Evolutionary conservation across 768 basidiomycete species (phyloP).

Genomic region (Pleurotus djamor): DNA sequence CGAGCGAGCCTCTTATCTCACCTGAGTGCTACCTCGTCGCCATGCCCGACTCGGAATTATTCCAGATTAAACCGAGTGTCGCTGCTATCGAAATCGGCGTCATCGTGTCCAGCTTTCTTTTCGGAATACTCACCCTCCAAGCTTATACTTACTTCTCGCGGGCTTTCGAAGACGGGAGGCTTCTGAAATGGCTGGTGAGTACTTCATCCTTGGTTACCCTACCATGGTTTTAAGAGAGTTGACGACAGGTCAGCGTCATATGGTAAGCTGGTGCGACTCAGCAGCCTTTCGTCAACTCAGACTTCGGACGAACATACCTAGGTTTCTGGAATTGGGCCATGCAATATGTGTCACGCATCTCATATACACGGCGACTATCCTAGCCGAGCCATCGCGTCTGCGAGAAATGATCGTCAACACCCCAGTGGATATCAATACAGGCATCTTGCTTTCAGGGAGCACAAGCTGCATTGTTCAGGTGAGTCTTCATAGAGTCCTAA

Average conservation of each 20-base stretch:
- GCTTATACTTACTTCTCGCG: constrained; percentile 17
- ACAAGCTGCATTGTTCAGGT: background rate
- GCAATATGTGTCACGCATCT: constrained; percentile 21
- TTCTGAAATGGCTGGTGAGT: constrained; percentile 17
- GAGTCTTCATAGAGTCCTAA: background rate
- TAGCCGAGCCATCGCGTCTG: constrained; percentile 16
- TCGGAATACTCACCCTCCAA: constrained; percentile 22
- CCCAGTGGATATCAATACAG: background rate
- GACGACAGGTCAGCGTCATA: constrained; percentile 1
- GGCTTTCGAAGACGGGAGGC: constrained; percentile 18
- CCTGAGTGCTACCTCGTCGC: background rate
- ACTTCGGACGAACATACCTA: background rate
- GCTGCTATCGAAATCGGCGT: constrained; percentile 20
- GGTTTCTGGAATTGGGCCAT: constrained; percentile 24
- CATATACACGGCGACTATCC: constrained; percentile 26
- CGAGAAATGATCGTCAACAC: background rate
- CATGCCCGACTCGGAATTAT: background rate
- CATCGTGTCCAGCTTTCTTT: constrained; percentile 20
- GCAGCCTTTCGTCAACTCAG: background rate
- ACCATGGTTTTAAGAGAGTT: too few species aligned
- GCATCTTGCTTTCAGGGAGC: background rate
- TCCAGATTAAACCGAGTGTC: background rate
- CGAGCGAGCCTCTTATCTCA: background rate
- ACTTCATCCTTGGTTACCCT: too few species aligned
- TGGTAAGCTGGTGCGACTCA: background rate